Conservation (phyloP, 78 protist species). For the Emiliania huxleyi region DNA sequence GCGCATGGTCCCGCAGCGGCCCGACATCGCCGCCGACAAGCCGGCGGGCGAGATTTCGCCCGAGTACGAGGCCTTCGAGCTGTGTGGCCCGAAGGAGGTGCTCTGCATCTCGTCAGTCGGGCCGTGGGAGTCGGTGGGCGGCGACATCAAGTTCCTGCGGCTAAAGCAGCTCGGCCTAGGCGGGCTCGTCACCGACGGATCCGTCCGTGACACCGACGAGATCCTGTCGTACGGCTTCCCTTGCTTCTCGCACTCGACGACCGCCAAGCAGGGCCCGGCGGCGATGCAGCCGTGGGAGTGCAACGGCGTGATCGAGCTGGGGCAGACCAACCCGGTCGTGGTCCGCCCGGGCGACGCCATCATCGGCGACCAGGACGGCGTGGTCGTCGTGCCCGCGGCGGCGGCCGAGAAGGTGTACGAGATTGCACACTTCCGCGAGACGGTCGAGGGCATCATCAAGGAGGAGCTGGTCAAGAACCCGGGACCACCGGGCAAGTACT, state of each 20-base stretch:
- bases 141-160: constrained; percentile 54
- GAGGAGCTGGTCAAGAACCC: constrained; percentile 15
- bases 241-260: constrained; percentile 39
- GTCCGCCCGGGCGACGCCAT: constrained; percentile 48
- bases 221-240: constrained; percentile 3
- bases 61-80: constrained; percentile 51
- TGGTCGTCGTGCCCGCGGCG: constrained; percentile 34
- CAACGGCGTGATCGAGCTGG: constrained; percentile 36
- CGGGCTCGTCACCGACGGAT: constrained; percentile 49
- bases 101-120: constrained; percentile 42
- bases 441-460: constrained; percentile 36
- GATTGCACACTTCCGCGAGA: constrained; percentile 39
- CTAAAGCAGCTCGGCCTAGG: constrained; percentile 28
- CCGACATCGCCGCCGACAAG: constrained; percentile 36
- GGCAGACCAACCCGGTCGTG: background rate
- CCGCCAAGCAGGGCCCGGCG: constrained; percentile 47
- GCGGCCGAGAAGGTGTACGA: constrained; percentile 32
- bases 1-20: constrained; percentile 45
- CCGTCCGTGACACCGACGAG: constrained; percentile 46
- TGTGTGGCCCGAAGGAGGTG: constrained; percentile 33
- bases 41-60: constrained; percentile 31
- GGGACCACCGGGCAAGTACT: constrained; percentile 31
- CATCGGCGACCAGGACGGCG: constrained; percentile 50
- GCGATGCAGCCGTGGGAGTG: constrained; percentile 54
- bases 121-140: constrained; percentile 51